Percentiles rank a stretch among this genome's conserved stretches.
These are phyloP conservation scores for Forsythia viridissima DNA, from an alignment of 257 asterid species.

Conservation along the genomic window DNA sequence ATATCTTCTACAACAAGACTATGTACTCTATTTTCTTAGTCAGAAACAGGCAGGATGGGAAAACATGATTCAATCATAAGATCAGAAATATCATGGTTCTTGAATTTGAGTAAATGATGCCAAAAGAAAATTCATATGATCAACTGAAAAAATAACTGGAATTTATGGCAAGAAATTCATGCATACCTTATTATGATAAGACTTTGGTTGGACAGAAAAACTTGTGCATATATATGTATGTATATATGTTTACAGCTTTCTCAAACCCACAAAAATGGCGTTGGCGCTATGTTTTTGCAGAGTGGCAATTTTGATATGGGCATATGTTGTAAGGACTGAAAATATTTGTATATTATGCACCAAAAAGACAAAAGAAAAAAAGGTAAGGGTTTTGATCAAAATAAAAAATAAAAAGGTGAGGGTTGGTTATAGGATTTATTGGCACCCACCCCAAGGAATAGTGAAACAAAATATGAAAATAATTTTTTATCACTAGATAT, in stretches of 20 bases:
- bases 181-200: neutral
- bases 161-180: neutral
- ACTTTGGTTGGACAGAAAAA: neutral
- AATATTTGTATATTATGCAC: neutral
- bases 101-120: neutral
- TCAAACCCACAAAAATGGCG: conserved; percentile 40
- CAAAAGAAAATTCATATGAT: neutral
- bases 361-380: neutral
- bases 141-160: neutral
- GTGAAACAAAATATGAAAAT: neutral
- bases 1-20: neutral
- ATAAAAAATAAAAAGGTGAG: neutral
- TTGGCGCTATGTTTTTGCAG: neutral
- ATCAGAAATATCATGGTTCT: neutral
- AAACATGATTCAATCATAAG: neutral
- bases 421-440: neutral
- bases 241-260: neutral
- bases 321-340: neutral
- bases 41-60: neutral
- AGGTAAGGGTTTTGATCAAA: too few relatives aligned
- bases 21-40: neutral
- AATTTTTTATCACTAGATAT: neutral
- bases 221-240: neutral
- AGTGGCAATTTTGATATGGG: neutral
- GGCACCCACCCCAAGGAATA: neutral